phyloP scores from a whole-genome alignment of 169 alveolate genomes.

The Plasmodium gallinaceum region DNA sequence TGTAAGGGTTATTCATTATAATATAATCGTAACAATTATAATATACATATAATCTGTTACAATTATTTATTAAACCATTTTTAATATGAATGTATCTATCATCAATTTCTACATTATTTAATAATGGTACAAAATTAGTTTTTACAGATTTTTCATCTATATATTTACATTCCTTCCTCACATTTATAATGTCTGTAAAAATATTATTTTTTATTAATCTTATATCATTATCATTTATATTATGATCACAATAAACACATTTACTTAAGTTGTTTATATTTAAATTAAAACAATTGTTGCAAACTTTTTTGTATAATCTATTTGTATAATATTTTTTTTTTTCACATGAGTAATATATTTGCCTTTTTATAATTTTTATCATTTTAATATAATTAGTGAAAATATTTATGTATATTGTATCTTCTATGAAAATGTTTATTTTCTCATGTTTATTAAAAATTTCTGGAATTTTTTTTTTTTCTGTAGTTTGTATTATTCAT shows the following conservation, averaged over 20 bases:
- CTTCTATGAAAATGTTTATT: not conserved
- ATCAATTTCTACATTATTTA: conserved; percentile 70
- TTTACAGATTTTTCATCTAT: conserved; percentile 24
- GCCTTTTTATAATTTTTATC: conserved; percentile 63
- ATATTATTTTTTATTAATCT: conserved; percentile 66
- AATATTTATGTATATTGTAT: not conserved
- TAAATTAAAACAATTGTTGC: conserved; percentile 59
- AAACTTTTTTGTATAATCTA: conserved; percentile 67
- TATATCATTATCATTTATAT: conserved; percentile 58
- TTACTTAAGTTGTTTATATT: conserved; percentile 59
- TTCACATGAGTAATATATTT: conserved; percentile 70
- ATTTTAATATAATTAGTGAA: conserved; percentile 15
- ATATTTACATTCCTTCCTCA: conserved; percentile 48
- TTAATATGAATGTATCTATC: conserved; percentile 54
- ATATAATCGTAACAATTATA: conserved; percentile 74
- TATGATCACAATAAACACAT: conserved; percentile 62
- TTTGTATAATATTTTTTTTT: conserved; percentile 71
- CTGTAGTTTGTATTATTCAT: not conserved
- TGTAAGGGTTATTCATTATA: conserved; percentile 67
- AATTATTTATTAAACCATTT: conserved; percentile 47
- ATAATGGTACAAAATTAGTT: conserved; percentile 9
- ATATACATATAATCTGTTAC: conserved; percentile 47
- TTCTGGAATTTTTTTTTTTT: not conserved
- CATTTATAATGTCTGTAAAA: conserved; percentile 73
- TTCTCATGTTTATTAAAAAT: not conserved